phyloP scores from a whole-genome alignment of 2,329 filamentous ascomycete genomes.

The Cyphellophora europaea region DNA sequence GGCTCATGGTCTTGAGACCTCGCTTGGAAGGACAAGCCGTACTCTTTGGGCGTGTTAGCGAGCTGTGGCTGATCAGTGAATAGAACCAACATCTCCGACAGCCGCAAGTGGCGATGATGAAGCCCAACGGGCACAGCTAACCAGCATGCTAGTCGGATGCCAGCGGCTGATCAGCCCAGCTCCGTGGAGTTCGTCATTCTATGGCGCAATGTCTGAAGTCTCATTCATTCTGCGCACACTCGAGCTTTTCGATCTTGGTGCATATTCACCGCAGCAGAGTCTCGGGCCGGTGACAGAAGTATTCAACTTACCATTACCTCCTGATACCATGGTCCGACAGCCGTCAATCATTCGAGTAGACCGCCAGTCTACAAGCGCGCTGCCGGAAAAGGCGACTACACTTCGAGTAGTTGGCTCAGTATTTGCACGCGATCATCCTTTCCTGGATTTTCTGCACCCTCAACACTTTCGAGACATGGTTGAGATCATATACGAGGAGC shows the following conservation, averaged over 20 bases:
- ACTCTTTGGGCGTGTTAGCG: too few species aligned
- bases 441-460: constrained; percentile 13
- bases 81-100: too few species aligned
- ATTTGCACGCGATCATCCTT: constrained; percentile 1
- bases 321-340: too few species aligned
- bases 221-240: background rate
- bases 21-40: too few species aligned
- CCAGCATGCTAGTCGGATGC: background rate
- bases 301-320: background rate
- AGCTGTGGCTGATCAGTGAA: too few species aligned
- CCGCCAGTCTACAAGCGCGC: background rate
- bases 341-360: too few species aligned
- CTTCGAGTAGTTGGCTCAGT: background rate
- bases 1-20: too few species aligned
- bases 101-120: background rate
- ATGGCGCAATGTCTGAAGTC: background rate
- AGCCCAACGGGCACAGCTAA: too few species aligned
- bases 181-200: background rate
- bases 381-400: background rate
- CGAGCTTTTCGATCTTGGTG: background rate
- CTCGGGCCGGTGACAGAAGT: background rate
- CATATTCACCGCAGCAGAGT: background rate
- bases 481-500: constrained; percentile 9
- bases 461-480: constrained; percentile 11
- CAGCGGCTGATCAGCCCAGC: background rate